phyloP scores from a whole-genome alignment of 2,329 filamentous ascomycete genomes.

The Colletotrichum tanaceti region DNA sequence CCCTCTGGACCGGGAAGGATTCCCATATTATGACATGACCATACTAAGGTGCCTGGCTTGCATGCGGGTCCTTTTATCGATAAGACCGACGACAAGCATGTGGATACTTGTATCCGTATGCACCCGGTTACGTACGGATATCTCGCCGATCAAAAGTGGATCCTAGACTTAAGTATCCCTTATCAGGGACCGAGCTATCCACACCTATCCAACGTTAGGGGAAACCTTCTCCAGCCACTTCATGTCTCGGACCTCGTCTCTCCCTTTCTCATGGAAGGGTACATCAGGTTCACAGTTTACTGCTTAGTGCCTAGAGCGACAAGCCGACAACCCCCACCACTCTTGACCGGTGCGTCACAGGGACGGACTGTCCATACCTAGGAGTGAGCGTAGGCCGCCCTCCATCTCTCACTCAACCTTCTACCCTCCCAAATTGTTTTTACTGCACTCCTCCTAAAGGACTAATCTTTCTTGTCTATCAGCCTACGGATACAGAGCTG shows the following conservation, averaged over 20 bases:
- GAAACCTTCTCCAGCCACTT: not conserved
- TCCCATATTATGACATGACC: not conserved
- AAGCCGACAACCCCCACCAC: not conserved
- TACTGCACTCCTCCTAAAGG: too few species aligned
- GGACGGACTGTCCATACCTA: conserved; percentile 8
- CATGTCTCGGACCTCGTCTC: not conserved
- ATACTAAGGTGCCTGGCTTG: too few species aligned
- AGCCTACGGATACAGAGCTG: not conserved
- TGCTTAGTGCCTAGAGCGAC: not conserved
- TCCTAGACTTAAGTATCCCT: not conserved
- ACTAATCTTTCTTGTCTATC: not conserved
- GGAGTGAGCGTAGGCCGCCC: not conserved
- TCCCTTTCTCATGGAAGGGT: not conserved
- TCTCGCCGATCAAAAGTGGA: conserved; percentile 22
- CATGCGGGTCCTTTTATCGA: conserved; percentile 4
- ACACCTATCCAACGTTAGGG: not conserved
- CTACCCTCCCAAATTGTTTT: not conserved
- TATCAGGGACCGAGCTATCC: not conserved
- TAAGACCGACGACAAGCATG: not conserved
- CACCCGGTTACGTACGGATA: not conserved
- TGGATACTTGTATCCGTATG: not conserved
- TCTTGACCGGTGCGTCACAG: conserved; percentile 30
- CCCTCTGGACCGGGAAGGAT: not conserved
- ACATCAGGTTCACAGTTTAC: not conserved
- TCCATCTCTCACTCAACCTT: not conserved